Evolutionary conservation across 306 rosid species (phyloP).

Genomic region (Castanea mollissima): DNA sequence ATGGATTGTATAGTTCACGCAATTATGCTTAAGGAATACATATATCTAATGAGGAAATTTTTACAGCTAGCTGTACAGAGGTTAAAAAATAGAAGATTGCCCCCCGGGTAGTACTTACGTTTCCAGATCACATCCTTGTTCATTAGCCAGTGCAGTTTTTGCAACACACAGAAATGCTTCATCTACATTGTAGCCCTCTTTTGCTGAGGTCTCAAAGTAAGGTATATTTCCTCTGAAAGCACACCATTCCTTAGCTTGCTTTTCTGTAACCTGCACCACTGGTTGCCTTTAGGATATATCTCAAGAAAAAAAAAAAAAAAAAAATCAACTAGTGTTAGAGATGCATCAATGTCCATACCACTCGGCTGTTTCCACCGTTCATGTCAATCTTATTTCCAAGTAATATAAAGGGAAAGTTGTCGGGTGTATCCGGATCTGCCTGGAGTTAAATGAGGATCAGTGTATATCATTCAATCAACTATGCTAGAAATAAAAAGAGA

Average conservation of each 20-base stretch:
- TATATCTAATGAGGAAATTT: no score
- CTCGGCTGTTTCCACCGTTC: slow-evolving; percentile 57
- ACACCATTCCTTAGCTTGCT: slow-evolving; percentile 80
- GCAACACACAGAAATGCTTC: slow-evolving; percentile 77
- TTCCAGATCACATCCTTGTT: slow-evolving; percentile 48
- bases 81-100: not conserved
- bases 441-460: slow-evolving; percentile 26
- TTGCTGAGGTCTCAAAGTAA: slow-evolving; percentile 89
- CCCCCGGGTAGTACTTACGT: slow-evolving; percentile 40
- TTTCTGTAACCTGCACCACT: slow-evolving; percentile 57
- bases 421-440: slow-evolving; percentile 55
- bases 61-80: no score
- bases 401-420: slow-evolving; percentile 70
- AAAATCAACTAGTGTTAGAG: not conserved
- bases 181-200: slow-evolving; percentile 64
- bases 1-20: no score
- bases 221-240: slow-evolving; percentile 71
- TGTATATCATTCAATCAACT: not conserved
- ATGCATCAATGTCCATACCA: slow-evolving; percentile 36
- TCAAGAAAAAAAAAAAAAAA: not conserved
- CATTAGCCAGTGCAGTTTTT: slow-evolving; percentile 55
- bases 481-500: not conserved
- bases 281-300: not conserved
- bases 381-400: slow-evolving; percentile 82
- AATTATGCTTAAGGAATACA: no score